These are phyloP conservation scores for Acanthamoeba rhysodes DNA, from an alignment of 208 protist genomes.

Conservation along the genomic window DNA sequence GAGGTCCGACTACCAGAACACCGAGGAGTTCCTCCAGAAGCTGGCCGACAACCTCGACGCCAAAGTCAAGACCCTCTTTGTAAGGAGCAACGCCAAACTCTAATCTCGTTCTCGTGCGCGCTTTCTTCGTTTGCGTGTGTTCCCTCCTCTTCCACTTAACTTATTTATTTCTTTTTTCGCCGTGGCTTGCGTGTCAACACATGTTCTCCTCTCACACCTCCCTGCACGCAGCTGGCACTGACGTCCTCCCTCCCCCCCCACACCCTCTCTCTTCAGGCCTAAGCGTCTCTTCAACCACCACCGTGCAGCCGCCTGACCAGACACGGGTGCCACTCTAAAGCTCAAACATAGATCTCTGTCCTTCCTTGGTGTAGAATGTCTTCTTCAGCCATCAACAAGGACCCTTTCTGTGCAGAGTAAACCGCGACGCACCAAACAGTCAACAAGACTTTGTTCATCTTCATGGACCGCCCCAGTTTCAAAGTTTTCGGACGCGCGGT, in stretches of 20 bases:
- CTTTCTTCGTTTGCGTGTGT: background rate
- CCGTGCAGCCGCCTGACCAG: too few species aligned
- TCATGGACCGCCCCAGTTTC: too few species aligned
- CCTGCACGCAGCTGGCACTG: background rate
- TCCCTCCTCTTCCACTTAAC: background rate
- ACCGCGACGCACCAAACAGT: too few species aligned
- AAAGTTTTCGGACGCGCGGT: too few species aligned
- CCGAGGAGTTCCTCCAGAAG: conserved; percentile 47
- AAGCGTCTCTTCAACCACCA: background rate
- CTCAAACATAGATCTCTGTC: too few species aligned
- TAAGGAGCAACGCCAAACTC: conserved; percentile 57
- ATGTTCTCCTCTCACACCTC: background rate
- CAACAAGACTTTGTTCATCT: too few species aligned
- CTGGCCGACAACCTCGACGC: conserved; percentile 58
- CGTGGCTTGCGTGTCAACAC: conserved; percentile 1
- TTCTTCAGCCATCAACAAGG: too few species aligned
- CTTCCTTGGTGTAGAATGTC: too few species aligned
- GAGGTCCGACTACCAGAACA: conserved; percentile 43
- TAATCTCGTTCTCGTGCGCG: background rate
- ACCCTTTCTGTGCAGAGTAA: too few species aligned
- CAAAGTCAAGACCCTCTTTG: conserved; percentile 53
- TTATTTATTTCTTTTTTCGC: background rate
- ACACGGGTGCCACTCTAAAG: too few species aligned
- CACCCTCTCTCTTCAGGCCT: background rate
- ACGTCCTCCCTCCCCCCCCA: background rate